These are phyloP conservation scores for Balamuthia mandrillaris DNA, from an alignment of 208 protist species.

Conservation along the genomic window DNA sequence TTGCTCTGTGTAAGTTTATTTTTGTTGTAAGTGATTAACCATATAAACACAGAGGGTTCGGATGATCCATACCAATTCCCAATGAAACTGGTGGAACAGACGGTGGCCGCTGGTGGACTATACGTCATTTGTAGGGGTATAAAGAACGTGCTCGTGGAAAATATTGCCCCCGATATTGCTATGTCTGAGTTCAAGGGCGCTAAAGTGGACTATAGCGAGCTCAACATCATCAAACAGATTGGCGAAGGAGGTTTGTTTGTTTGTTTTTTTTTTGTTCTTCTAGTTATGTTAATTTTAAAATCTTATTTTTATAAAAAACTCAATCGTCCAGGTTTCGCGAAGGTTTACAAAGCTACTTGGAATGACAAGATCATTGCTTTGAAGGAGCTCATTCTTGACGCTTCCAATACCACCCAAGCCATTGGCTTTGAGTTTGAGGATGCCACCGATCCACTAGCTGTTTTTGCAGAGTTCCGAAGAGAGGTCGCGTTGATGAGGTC, in stretches of 20 bases:
- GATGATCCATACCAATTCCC: conserved; percentile 36
- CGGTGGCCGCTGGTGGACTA: background rate
- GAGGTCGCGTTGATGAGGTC: conserved; percentile 36
- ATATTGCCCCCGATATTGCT: conserved; percentile 18
- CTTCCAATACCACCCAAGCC: background rate
- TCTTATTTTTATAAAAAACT: too few relatives aligned
- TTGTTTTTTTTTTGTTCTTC: too few relatives aligned
- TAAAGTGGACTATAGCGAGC: background rate
- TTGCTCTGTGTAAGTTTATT: background rate
- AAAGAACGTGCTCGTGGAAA: conserved; percentile 18
- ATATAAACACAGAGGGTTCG: background rate
- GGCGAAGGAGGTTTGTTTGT: conserved; percentile 38
- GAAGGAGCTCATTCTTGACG: conserved; percentile 39
- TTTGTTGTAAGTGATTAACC: background rate
- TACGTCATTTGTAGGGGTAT: conserved; percentile 34
- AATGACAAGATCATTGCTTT: conserved; percentile 30
- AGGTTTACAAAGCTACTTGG: conserved; percentile 29
- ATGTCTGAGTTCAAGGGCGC: conserved; percentile 30
- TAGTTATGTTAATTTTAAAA: too few relatives aligned
- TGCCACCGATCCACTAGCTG: conserved; percentile 13
- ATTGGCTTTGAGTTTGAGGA: conserved; percentile 40
- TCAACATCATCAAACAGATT: conserved; percentile 38
- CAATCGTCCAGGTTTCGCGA: too few relatives aligned
- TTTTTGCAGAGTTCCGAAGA: conserved; percentile 18
- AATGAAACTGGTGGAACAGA: conserved; percentile 26